Conservation (phyloP, 192 early-diverging fungal genomes). For the Gryganskiella cystojenkinii region DNA sequence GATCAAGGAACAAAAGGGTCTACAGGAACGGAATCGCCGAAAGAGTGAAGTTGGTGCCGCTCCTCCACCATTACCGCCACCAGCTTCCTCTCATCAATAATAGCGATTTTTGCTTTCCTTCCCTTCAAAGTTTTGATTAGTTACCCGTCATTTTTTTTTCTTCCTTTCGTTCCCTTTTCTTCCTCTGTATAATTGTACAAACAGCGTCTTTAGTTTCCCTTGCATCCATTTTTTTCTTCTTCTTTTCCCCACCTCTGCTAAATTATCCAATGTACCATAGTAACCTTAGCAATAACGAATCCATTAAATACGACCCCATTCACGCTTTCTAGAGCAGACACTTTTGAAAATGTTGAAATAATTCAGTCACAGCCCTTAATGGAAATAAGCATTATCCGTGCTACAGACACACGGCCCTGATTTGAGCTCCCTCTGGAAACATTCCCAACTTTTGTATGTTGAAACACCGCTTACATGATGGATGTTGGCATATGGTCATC, state of each 20-base stretch:
- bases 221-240: slow-evolving; percentile 4
- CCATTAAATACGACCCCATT: neutral
- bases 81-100: slow-evolving; percentile 5
- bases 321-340: too few species aligned
- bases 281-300: neutral
- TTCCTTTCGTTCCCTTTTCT: too few species aligned
- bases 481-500: neutral
- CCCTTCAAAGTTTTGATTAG: neutral
- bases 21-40: slow-evolving; percentile 30
- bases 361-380: neutral
- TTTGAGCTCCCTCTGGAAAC: slow-evolving; percentile 7
- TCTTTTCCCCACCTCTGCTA: neutral
- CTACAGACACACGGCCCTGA: neutral
- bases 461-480: neutral
- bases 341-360: neutral
- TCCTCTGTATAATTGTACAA: too few species aligned
- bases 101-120: neutral
- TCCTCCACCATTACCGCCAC: slow-evolving; percentile 2
- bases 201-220: slow-evolving; percentile 2
- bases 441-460: slow-evolving; percentile 32
- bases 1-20: slow-evolving; percentile 36
- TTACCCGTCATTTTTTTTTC: neutral
- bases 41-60: slow-evolving; percentile 31
- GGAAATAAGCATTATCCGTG: neutral
- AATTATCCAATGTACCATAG: neutral